A percentile compares a stretch with the other conserved stretches of the same genome.
Evolutionary conservation across 306 rosid genomes (phyloP).

Genomic region (Abrus pulchellus): DNA sequence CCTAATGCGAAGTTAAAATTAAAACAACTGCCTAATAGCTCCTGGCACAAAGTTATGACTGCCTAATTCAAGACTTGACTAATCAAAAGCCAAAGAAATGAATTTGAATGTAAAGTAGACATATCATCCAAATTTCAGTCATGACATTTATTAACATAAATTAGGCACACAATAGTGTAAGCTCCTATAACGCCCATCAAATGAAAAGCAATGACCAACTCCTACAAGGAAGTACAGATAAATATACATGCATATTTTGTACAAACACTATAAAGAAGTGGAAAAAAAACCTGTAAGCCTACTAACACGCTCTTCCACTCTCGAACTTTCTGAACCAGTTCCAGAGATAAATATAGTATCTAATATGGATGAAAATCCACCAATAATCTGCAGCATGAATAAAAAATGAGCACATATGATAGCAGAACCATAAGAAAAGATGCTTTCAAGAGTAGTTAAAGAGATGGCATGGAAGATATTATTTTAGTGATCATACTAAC

Average conservation of each 20-base stretch:
- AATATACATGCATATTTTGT: constrained; percentile 38
- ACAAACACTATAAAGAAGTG: constrained; percentile 11
- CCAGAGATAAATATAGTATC: constrained; percentile 82
- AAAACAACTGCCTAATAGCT: background rate
- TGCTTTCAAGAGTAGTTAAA: constrained; percentile 27
- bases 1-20: background rate
- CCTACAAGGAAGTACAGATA: constrained; percentile 26
- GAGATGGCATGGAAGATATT: background rate
- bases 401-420: constrained; percentile 20
- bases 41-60: background rate
- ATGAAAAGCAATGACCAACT: constrained; percentile 35
- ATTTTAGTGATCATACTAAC: too few species aligned
- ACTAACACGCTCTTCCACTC: constrained; percentile 68
- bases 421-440: constrained; percentile 33
- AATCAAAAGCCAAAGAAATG: constrained; percentile 28
- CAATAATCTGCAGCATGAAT: constrained; percentile 69
- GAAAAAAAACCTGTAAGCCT: constrained; percentile 77
- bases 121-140: constrained; percentile 43
- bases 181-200: constrained; percentile 27
- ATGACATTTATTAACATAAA: constrained; percentile 8
- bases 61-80: background rate
- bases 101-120: constrained; percentile 35
- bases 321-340: constrained; percentile 64
- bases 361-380: constrained; percentile 74
- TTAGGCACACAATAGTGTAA: constrained; percentile 20